Evolutionary conservation across 2,329 filamentous ascomycete genomes (phyloP), one percentile per base, ranked within the genome.

Genomic region (Aspergillus tubingensis): DNA sequence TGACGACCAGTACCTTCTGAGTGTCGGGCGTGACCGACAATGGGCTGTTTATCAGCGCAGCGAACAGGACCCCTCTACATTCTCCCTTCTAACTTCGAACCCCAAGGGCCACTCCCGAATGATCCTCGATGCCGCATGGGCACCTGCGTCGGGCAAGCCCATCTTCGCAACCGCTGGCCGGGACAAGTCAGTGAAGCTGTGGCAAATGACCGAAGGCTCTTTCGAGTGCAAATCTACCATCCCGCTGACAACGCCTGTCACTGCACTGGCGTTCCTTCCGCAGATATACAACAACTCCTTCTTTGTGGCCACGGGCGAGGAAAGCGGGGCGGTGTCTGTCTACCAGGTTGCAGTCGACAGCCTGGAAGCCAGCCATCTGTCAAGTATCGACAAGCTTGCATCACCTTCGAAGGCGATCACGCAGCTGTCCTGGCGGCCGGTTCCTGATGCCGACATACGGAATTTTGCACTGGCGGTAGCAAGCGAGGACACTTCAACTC

Each of bases 111-210:
- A 99, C 75, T 84, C 90, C 3, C 83, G 95, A 61, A 98, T 99
- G 92, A 93, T 99, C 49, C 82, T 98, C 13, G 92, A 92, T 72
- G 90, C 88, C 1, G 86, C 91, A 2, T 99, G 95, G 94, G 88
- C 89, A 1, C 89, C 89, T 1, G 43, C 67, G 0, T 60, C 71
- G 6, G 70, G 71, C 7, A 71, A 74, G 8, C 67, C 76, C 5
- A 75, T 83, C 27, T 99, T 99, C 76, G 90, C 90, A 11, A 99
- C 95, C 0, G 94, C 93, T 1, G 92, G 93, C 3, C 84, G 95
- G 68, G 95, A 99, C 76, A 98, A 96, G 79, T 84, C 83, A 25
- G 88, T 96, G 39, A 91, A 90, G 71, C 71, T 93, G 47, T 94
- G 91, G 91, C 73, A 75, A 52, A 68, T 70, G 62, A 65, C 70